Conservation (phyloP, 176 grass and related monocot genomes). For the Eragrostis curvula region DNA sequence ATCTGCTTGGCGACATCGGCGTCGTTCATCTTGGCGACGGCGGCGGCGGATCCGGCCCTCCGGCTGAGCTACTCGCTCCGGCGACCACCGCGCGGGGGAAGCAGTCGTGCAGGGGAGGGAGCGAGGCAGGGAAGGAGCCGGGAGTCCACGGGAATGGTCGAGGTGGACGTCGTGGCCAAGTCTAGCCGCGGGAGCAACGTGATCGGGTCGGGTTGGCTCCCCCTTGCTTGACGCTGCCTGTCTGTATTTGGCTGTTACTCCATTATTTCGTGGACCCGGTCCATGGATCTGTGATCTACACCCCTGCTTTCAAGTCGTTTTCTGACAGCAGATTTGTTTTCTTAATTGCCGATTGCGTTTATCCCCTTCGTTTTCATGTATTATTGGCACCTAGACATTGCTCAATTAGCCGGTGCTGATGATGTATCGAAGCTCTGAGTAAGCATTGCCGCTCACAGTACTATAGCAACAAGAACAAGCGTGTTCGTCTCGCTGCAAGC, state of each 20-base stretch:
- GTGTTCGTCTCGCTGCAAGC: too few species aligned
- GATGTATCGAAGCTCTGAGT: too few species aligned
- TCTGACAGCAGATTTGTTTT: background rate
- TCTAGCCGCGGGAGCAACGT: slow-evolving; percentile 51
- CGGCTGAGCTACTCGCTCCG: slow-evolving; percentile 35
- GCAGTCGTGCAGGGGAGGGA: background rate
- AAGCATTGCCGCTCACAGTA: too few species aligned
- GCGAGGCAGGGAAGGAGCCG: background rate
- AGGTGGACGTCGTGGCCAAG: slow-evolving; percentile 50
- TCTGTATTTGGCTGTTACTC: slow-evolving; percentile 21
- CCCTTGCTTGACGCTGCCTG: slow-evolving; percentile 55
- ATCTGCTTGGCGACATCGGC: slow-evolving; percentile 96
- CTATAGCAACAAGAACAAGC: too few species aligned
- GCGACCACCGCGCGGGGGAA: slow-evolving; percentile 25
- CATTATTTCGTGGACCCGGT: slow-evolving; percentile 45
- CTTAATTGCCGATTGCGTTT: background rate
- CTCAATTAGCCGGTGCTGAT: background rate
- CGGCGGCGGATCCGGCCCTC: slow-evolving; percentile 40
- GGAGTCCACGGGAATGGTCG: slow-evolving; percentile 57
- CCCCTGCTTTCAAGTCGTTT: slow-evolving; percentile 2
- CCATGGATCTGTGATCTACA: slow-evolving; percentile 41
- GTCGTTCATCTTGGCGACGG: slow-evolving; percentile 86
- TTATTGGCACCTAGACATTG: background rate
- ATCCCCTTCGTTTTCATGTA: background rate
- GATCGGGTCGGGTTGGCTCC: slow-evolving; percentile 35